Base-by-base conservation (phyloP, 768 basidiomycete genomes). In the Crassisporium funariophilum region DNA sequence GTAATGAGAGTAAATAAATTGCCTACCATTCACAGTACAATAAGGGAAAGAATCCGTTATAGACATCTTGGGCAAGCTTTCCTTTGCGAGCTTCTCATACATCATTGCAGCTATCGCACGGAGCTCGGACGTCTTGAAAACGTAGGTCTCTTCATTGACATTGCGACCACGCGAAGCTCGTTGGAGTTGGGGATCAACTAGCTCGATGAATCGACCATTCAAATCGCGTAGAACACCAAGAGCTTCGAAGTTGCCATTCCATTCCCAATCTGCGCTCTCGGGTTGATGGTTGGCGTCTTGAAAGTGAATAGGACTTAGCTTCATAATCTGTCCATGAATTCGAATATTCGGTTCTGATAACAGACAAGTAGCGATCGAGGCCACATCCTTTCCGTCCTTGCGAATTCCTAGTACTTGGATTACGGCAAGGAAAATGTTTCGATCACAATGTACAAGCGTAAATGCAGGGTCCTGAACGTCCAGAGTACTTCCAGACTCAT, bases 41-140 rank as follows among this genome's bases (percentile, higher is more conserved):
- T 61, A 59, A 2, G 57, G 59, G 41, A 49, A 62, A 6, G 55
- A 52, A 12, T 49, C 22, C 4, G 46, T 47, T 13, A 44, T 15
- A 12, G 31, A 6, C 4, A 49, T 22, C 4, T 23, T 24, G 6
- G 47, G 52, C 13, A 49, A 34, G 22, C 11, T n/a, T 19, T 46
- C 39, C 8, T 42, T 37, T 24, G 17, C n/a, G 7, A 54, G 17
- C n/a, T 34, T 39, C 22, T 54, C 35, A 19, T 54, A 36, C 22
- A 54, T 16, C 5, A 43, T 19, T 12, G 47, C 52, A 5, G 44
- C 37, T n/a, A 49, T 23, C 1, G 38, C 47, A 19, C 34, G 40
- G 5, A 54, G 48, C 35, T 54, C 52, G 4, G 44, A 9, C 4
- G 33, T 54, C 10, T 29, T 11, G 34, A 54, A 54, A 4, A 39